A percentile compares a stretch with the other conserved stretches of the same genome.
Evolutionary conservation across 2,329 filamentous ascomycete species (phyloP).

Genomic region (Huntiella omanensis): DNA sequence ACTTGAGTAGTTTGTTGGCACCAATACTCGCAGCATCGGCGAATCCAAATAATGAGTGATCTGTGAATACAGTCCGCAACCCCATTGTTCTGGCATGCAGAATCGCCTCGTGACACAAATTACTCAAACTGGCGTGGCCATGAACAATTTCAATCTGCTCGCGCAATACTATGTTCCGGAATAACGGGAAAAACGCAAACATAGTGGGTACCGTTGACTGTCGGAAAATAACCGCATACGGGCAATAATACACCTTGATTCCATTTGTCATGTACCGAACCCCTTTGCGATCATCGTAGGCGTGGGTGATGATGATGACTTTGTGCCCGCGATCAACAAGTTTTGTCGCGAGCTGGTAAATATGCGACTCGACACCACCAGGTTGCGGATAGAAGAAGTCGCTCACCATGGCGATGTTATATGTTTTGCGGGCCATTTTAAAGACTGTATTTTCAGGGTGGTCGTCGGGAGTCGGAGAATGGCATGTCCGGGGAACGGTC

Average conservation of each 20-base stretch:
- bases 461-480: background rate
- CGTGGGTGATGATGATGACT: constrained; percentile 93
- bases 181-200: constrained; percentile 96
- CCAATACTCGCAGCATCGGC: constrained; percentile 90
- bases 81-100: constrained; percentile 94
- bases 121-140: constrained; percentile 87
- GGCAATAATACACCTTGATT: constrained; percentile 94
- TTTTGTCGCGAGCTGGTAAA: constrained; percentile 93
- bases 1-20: constrained; percentile 93
- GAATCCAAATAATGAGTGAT: constrained; percentile 94
- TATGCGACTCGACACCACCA: constrained; percentile 91
- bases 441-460: constrained; percentile 9
- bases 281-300: constrained; percentile 77
- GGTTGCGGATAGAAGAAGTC: constrained; percentile 99
- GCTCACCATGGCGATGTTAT: constrained; percentile 79
- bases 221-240: constrained; percentile 89
- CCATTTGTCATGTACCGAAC: constrained; percentile 93
- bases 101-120: constrained; percentile 84
- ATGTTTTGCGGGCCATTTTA: constrained; percentile 35
- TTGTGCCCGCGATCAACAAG: constrained; percentile 95
- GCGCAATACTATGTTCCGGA: constrained; percentile 85
- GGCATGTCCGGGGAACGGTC: background rate
- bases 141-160: constrained; percentile 95
- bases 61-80: constrained; percentile 84
- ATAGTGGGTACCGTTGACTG: constrained; percentile 88